Base-by-base conservation (phyloP, 768 basidiomycete genomes). In the Boletus eberwhitei region DNA sequence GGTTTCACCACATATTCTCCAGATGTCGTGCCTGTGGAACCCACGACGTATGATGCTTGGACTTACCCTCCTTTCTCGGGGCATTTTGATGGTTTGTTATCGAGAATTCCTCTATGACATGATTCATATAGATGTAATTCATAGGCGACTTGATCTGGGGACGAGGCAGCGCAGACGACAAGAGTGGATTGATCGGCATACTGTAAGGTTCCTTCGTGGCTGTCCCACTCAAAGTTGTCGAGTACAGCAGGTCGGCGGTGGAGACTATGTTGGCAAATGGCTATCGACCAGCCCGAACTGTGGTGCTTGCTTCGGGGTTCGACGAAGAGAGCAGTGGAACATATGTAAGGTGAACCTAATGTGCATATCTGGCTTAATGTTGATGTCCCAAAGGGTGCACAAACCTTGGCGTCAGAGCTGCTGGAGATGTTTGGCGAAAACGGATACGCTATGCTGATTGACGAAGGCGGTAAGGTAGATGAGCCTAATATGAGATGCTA, bases 361-460 rank as follows among this genome's bases (percentile, higher is more conserved):
- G n/a, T n/a, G 44, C 50, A 9, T 34, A 4, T 24, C 45, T 22
- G n/a, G 17, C 4, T 29, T 45, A 14, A 44, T 21, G 21, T 12
- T 47, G 21, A 55, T 12, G 4, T 44, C 51, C 17, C 19, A 7
- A 56, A 88, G 83, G 87, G 87, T 32, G 87, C 86, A 9, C 68
- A 67, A 24, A 62, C 64, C 4, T 73, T 88, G 39, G 74, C 75
- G 0, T 63, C 71, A 12, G 72, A 73, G 42, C 71, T 97, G 31
- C 66, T 82, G 44, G 60, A 76, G 3, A 77, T 74, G 16, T 95
- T 90, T 64, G 93, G 93, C 35, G 66, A 80, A 55, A 70, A 92
- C 63, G 79, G 82, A 5, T 84, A 92, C 64, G 83, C 88, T 0
- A 77, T 96, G 65, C 69, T 97, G 42, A 77, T 98, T 34, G 95